Evolutionary conservation across 2,329 filamentous ascomycete species (phyloP).

Genomic region (Fusarium piperis): DNA sequence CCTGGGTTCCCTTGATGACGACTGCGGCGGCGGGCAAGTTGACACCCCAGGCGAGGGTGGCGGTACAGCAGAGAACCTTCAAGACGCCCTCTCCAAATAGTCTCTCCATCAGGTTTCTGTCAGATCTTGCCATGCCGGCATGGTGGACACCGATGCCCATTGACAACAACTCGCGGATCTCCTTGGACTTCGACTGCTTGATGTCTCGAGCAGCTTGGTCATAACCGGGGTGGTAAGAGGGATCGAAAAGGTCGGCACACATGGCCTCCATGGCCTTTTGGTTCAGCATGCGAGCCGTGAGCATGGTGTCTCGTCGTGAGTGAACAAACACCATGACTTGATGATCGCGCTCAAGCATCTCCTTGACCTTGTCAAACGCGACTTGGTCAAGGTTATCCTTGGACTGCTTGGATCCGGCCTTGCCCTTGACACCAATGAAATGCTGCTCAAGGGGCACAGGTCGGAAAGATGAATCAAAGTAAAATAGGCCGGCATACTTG

Average conservation of each 20-base stretch:
- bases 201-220: conserved; percentile 84
- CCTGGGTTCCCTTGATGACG: conserved; percentile 96
- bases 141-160: conserved; percentile 97
- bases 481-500: conserved; percentile 90
- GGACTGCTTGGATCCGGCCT: conserved; percentile 80
- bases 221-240: conserved; percentile 80
- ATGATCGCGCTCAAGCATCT: conserved; percentile 92
- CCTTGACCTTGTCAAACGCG: conserved; percentile 92
- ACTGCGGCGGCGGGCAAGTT: conserved; percentile 97
- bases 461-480: conserved; percentile 95
- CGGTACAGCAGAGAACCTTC: conserved; percentile 97
- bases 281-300: conserved; percentile 84
- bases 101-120: conserved; percentile 94
- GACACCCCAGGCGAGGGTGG: conserved; percentile 97
- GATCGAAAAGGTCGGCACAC: conserved; percentile 85
- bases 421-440: conserved; percentile 95
- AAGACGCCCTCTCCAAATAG: conserved; percentile 92
- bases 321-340: conserved; percentile 99
- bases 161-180: conserved; percentile 86
- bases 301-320: conserved; percentile 91
- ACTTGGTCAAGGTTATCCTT: conserved; percentile 89
- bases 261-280: conserved; percentile 87
- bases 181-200: conserved; percentile 84
- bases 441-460: conserved; percentile 97
- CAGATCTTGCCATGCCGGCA: conserved; percentile 93